Base-by-base conservation (phyloP, 2,329 filamentous ascomycete species). In the Aspergillus amoenus region DNA sequence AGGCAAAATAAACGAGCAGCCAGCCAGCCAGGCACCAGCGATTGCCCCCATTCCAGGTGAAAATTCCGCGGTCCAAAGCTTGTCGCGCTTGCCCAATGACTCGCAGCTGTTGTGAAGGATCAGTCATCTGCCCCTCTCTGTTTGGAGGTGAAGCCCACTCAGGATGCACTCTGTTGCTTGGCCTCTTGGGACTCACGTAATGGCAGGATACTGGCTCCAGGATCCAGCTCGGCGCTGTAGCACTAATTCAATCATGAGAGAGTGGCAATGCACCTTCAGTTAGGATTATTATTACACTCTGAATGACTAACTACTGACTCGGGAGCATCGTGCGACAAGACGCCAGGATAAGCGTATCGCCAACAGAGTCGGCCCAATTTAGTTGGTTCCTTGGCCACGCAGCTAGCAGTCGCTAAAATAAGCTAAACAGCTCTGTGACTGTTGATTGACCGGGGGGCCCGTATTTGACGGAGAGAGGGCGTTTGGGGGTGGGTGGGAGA, bases 331-430 rank as follows among this genome's bases (percentile, higher is more conserved):
- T 51, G 39, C 48, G 48, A 42, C 51, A 44, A 53, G 51, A 53
- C 51, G 51, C 59, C 58, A 64, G 62, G 64, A 66, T 62, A 70
- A 70, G 68, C 68, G 67, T 68, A 71, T 70, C 70, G 68, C 68
- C 66, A 70, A 67, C 62, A 67, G 67, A 66, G 63, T 62, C 63
- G 55, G 61, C 56, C 58, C 52, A 57, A 44, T 55, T 45, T 46
- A 61, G 65, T 65, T 67, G 68, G 67, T 61, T 61, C 48, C 59
- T 64, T 64, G 63, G 62, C 62, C 13, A 51, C 46, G 32, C 18
- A 48, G 32, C 44, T 47, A 47, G 56, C 49, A 57, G 58, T 57
- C 58, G 58, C 52, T 52, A 52, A 18, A 49, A 58, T 55, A 55
- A 49, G 37, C 51, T 58, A 59, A 58, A 57, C 47, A 51, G 45